Evolutionary conservation across 1,284 basidiomycete species (phyloP).

Genomic region (Schizopora paradoxa): DNA sequence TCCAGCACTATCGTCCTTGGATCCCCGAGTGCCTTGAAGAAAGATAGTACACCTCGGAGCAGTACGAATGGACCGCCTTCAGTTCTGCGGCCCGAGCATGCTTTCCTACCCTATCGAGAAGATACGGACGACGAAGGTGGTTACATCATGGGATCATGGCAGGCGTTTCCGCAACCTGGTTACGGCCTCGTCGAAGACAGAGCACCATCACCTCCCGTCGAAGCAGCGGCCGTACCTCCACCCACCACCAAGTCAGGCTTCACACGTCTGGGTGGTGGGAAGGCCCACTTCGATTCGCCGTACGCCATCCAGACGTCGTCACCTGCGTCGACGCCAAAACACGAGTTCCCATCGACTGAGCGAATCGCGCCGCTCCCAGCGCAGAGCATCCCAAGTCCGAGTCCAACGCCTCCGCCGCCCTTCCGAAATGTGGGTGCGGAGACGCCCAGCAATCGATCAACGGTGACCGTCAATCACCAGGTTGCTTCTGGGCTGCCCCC

Average conservation of each 20-base stretch:
- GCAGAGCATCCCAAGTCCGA: no score
- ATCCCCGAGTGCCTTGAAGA: no score
- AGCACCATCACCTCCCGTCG: slow-evolving; percentile 28
- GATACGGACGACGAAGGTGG: slow-evolving; percentile 75
- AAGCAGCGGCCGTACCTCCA: no score
- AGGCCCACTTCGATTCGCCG: slow-evolving; percentile 71
- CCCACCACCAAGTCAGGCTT: slow-evolving; percentile 56
- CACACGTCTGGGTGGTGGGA: slow-evolving; percentile 71
- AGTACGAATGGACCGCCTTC: slow-evolving; percentile 56
- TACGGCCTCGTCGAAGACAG: slow-evolving; percentile 40
- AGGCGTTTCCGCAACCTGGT: slow-evolving; percentile 56
- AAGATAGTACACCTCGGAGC: slow-evolving; percentile 33
- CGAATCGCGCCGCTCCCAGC: slow-evolving; percentile 23
- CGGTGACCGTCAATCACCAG: slow-evolving; percentile 21
- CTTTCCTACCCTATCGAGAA: slow-evolving; percentile 68
- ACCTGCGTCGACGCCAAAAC: slow-evolving; percentile 37
- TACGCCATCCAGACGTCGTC: slow-evolving; percentile 53
- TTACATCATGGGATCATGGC: slow-evolving; percentile 82
- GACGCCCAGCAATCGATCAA: slow-evolving; percentile 13
- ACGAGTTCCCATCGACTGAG: slow-evolving; percentile 62
- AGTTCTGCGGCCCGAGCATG: slow-evolving; percentile 73
- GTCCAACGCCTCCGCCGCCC: slow-evolving; percentile 10
- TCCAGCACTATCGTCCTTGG: slow-evolving; percentile 9
- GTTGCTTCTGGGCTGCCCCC: slow-evolving; percentile 42
- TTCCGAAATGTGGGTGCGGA: background rate